Evolutionary conservation across 345 rosid genomes (phyloP).

Genomic region (Lumnitzera littorea): DNA sequence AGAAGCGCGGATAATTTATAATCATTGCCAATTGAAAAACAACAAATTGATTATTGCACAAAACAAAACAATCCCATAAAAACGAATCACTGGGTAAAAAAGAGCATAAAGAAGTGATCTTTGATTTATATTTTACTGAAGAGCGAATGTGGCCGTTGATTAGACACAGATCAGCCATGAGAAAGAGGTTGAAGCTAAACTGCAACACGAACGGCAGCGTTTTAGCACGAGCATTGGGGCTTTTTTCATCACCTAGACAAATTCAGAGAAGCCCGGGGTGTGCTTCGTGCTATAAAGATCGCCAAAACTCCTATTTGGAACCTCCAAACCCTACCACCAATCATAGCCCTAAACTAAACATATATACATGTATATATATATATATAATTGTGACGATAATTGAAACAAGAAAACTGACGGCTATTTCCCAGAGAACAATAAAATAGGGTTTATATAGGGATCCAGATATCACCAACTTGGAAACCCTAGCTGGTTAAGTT

Average conservation of each 20-base stretch:
- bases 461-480: too few relatives aligned
- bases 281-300: conserved; percentile 18
- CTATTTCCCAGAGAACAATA: too few relatives aligned
- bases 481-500: too few relatives aligned
- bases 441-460: too few relatives aligned
- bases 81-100: not conserved
- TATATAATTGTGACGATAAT: not conserved
- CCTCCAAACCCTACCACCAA: too few relatives aligned
- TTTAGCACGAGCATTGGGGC: conserved; percentile 73
- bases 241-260: conserved; percentile 26
- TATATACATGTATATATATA: too few relatives aligned
- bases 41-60: not conserved
- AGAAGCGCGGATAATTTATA: conserved; percentile 36
- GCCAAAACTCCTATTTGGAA: not conserved
- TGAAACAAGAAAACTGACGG: too few relatives aligned
- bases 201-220: conserved; percentile 57
- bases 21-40: conserved; percentile 44
- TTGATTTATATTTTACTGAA: not conserved
- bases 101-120: not conserved
- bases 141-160: conserved; percentile 37
- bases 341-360: not conserved
- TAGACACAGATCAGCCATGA: conserved; percentile 51
- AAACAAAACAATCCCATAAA: not conserved
- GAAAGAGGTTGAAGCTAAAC: conserved; percentile 20
- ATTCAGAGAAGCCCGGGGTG: conserved; percentile 53